A percentile compares a stretch with the other conserved stretches of the same genome.
Conservation (phyloP, 23 red algal genomes). For the Gracilaria domingensis region DNA sequence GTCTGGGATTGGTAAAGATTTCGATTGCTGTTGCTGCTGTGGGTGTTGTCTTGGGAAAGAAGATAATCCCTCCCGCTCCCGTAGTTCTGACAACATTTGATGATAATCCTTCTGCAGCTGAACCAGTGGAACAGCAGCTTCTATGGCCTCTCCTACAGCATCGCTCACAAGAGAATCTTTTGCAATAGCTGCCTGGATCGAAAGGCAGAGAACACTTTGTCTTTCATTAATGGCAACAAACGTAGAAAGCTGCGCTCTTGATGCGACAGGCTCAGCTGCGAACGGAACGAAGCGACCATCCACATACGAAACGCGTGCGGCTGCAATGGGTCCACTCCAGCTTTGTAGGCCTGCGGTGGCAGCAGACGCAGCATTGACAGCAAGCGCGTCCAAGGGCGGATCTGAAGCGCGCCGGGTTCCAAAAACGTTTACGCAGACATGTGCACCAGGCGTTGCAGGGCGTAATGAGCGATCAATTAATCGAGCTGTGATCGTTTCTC, state of each 20-base stretch:
- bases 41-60: conserved; percentile 53
- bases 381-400: conserved; percentile 72
- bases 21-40: neutral
- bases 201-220: conserved; percentile 16
- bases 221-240: conserved; percentile 48
- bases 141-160: conserved; percentile 35
- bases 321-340: conserved; percentile 45
- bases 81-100: neutral
- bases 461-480: conserved; percentile 90
- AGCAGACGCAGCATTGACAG: conserved; percentile 79
- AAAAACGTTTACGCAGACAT: conserved; percentile 74
- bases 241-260: conserved; percentile 11
- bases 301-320: conserved; percentile 62
- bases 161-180: conserved; percentile 18
- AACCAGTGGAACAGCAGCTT: conserved; percentile 12
- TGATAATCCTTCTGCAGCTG: conserved; percentile 41
- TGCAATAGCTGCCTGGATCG: conserved; percentile 10
- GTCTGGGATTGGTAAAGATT: neutral
- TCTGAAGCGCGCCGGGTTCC: conserved; percentile 32
- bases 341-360: conserved; percentile 39
- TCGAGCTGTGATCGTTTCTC: conserved; percentile 80
- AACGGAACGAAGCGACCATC: conserved; percentile 37
- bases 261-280: neutral
- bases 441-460: conserved; percentile 52
- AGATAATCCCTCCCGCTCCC: conserved; percentile 36